phyloP scores from a whole-genome alignment of 768 basidiomycete species.

The Lentinus tigrinus region DNA sequence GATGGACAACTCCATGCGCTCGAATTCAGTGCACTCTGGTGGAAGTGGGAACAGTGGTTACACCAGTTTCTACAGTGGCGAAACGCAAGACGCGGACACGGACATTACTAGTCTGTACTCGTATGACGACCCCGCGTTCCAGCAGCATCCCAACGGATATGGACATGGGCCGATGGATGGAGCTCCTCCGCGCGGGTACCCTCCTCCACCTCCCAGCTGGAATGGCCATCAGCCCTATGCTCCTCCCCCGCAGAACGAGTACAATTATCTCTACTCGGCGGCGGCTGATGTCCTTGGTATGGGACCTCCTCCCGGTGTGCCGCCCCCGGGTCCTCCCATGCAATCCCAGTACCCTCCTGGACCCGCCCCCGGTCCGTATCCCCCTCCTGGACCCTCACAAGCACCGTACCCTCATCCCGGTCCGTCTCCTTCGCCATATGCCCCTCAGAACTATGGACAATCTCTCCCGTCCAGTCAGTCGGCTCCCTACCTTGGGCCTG shows the following conservation, averaged over 20 bases:
- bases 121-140: slow-evolving; percentile 34
- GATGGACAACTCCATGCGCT: slow-evolving; percentile 12
- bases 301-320: slow-evolving; percentile 54
- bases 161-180: background rate
- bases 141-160: slow-evolving; percentile 13
- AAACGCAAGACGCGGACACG: slow-evolving; percentile 30
- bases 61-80: slow-evolving; percentile 26
- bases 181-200: slow-evolving; percentile 3
- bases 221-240: slow-evolving; percentile 13
- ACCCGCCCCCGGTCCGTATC: slow-evolving; percentile 2
- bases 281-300: slow-evolving; percentile 82
- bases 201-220: slow-evolving; percentile 12
- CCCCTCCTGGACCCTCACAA: slow-evolving; percentile 13
- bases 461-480: slow-evolving; percentile 18
- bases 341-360: slow-evolving; percentile 12
- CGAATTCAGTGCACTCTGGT: slow-evolving; percentile 30
- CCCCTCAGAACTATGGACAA: slow-evolving; percentile 14
- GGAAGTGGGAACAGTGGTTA: slow-evolving; percentile 34
- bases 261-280: slow-evolving; percentile 65
- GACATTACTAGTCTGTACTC: slow-evolving; percentile 38
- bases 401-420: slow-evolving; percentile 8
- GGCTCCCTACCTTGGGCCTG: slow-evolving; percentile 15
- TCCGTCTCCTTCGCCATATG: slow-evolving; percentile 2
- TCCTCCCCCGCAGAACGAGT: slow-evolving; percentile 31
- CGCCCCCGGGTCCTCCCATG: slow-evolving; percentile 20